Conservation (phyloP, 129 eudicot genomes). For the sunflower (Helianthus annuus) region DNA sequence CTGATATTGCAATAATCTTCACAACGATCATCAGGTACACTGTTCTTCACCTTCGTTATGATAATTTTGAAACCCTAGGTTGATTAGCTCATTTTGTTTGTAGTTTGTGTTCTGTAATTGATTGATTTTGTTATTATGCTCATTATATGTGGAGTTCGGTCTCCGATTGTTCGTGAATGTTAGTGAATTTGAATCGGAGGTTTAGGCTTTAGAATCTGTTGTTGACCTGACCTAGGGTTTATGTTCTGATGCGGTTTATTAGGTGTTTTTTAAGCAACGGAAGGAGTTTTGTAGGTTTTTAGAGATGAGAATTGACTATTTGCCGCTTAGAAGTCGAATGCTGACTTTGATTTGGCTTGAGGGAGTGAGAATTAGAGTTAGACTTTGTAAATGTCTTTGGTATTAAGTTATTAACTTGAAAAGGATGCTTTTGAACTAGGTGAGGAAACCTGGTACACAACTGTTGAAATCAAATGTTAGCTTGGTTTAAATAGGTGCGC, state of each 20-base stretch:
- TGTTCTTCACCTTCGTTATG: conserved; percentile 1
- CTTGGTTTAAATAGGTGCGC: too few relatives aligned
- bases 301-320: not conserved
- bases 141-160: not conserved
- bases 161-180: not conserved
- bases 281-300: not conserved
- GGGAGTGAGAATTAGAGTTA: not conserved
- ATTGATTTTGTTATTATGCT: too few relatives aligned
- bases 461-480: not conserved
- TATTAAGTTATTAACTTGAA: not conserved
- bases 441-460: not conserved
- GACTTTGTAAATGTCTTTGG: too few relatives aligned
- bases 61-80: conserved; percentile 5
- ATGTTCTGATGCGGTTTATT: conserved; percentile 6
- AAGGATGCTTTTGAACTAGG: not conserved
- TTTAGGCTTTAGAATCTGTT: not conserved
- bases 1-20: conserved; percentile 12
- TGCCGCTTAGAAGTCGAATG: conserved; percentile 11
- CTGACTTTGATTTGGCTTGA: not conserved
- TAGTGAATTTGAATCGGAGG: not conserved
- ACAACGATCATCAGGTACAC: conserved; percentile 28
- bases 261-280: not conserved
- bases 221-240: conserved; percentile 2
- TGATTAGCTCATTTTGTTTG: not conserved
- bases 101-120: not conserved